Evolutionary conservation across 257 asterid genomes (phyloP).

Genomic region (Penstemon newberryi): DNA sequence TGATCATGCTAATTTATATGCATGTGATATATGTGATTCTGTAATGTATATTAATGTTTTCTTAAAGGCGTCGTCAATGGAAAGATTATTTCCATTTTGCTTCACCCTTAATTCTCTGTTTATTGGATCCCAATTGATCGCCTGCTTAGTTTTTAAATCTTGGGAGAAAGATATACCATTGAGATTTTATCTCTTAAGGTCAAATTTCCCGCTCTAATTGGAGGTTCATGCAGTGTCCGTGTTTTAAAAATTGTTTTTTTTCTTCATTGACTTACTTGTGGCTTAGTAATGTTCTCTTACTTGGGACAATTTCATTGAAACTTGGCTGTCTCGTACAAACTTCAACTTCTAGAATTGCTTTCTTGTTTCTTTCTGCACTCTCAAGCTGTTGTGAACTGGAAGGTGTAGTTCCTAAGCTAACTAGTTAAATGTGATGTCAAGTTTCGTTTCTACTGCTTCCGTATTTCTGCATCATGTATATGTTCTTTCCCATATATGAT

Average conservation of each 20-base stretch:
- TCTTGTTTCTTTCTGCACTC: slow-evolving; percentile 13
- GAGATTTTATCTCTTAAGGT: background rate
- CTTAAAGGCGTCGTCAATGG: background rate
- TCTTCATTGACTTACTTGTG: slow-evolving; percentile 17
- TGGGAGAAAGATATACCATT: too few species aligned
- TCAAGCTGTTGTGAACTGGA: background rate
- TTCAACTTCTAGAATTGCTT: slow-evolving; percentile 14
- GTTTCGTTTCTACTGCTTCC: background rate
- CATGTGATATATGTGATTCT: background rate
- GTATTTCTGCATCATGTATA: slow-evolving; percentile 8
- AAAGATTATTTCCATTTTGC: background rate
- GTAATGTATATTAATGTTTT: background rate
- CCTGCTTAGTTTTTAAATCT: too few species aligned
- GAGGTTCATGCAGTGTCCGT: slow-evolving; percentile 14
- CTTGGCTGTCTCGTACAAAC: background rate
- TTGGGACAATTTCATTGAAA: background rate
- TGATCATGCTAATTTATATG: too few species aligned
- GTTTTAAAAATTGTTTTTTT: slow-evolving; percentile 2
- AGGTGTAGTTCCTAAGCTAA: slow-evolving; percentile 3
- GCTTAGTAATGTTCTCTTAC: background rate
- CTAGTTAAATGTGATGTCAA: background rate
- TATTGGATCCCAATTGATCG: too few species aligned
- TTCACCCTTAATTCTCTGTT: background rate
- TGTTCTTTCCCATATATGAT: slow-evolving; percentile 12
- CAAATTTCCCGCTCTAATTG: slow-evolving; percentile 16